Evolutionary conservation across 225 moss, liverwort and hornwort species (phyloP), one percentile per base, ranked within the genome.

Genomic region (Pseudisothecium myosuroides): DNA sequence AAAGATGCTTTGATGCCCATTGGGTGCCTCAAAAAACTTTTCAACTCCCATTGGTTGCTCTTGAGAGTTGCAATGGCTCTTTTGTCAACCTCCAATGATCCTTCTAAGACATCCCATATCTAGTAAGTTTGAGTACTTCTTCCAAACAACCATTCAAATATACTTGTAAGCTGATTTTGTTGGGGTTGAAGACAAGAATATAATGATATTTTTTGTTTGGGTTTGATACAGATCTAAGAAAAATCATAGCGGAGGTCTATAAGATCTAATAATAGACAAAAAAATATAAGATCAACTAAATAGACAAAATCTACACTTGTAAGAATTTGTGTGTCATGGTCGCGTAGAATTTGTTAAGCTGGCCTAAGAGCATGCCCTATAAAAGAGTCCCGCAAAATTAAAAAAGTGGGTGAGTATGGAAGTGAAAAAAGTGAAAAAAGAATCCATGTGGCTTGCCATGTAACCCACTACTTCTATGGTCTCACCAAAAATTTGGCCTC

Each of bases 81-180:
- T 52, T 76, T 52, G 36, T 52, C 14, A 52, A 2, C 36, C 2
- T 52, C 9, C 11, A 37, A 5, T 52, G 22, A 50, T 26, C 11
- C 17, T 54, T 37, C 4, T 37, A 17, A 34, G 26, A 24, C 17
- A 55, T 37, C 7, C 9, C 0, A 15, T 55, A 37, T 17, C 11
- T 8, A 9, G 5, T 26, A 22, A 76, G 14, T 52, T 52, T 36
- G 10, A 9, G 5, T 76, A 22, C 19, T 7, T 76, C 5, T 76
- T 14, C 1, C 3, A 34, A 8, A 0, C 34, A 2, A 21, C 21
- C 21, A 50, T 2, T 52, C 34, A 52, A 52, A 52, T 34, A 52
- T 3, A 52, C 4, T 34, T 0, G 2, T 76, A 76, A 76, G 9
- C 0, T 0, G 0, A 2, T 34, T 22, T 2, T 20, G 2, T 31